Conservation (phyloP, 2,329 filamentous ascomycete species). For the Zymoseptoria ardabiliae region DNA sequence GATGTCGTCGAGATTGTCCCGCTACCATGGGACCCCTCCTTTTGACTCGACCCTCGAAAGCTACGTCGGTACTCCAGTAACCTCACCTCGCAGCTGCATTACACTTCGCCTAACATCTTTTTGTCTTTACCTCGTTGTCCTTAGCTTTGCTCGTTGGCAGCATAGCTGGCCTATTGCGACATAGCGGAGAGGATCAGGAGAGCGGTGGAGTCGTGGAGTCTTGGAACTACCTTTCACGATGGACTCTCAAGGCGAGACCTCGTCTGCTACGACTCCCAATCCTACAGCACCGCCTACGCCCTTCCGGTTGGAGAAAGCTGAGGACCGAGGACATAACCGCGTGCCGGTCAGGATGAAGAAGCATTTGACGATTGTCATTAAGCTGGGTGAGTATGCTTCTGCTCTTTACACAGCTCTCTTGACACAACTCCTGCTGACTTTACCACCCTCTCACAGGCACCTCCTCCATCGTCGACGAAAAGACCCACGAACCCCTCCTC, state of each 20-base stretch:
- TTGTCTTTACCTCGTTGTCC: not conserved
- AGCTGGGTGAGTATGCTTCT: constrained; percentile 57
- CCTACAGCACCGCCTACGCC: not conserved
- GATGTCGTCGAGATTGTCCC: not conserved
- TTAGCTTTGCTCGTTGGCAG: not conserved
- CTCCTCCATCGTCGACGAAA: constrained; percentile 97
- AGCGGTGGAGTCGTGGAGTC: not conserved
- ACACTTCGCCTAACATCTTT: not conserved
- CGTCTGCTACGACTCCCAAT: not conserved
- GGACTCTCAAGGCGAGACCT: not conserved
- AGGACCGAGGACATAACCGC: not conserved
- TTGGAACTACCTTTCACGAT: not conserved
- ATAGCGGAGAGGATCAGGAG: not conserved
- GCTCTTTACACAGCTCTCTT: not conserved
- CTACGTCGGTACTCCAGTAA: not conserved
- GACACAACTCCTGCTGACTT: constrained; percentile 7
- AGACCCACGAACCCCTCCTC: constrained; percentile 84
- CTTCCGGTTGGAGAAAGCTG: not conserved
- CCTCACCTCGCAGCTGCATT: not conserved
- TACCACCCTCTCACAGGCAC: constrained; percentile 58
- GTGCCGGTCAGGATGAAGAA: constrained; percentile 51
- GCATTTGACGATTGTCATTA: constrained; percentile 73
- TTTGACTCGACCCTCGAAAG: not conserved
- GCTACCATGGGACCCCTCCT: not conserved
- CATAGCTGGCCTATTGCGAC: not conserved